Base-by-base conservation (phyloP, 805 yeast species). In the Cyberlindnera euphorbiae region DNA sequence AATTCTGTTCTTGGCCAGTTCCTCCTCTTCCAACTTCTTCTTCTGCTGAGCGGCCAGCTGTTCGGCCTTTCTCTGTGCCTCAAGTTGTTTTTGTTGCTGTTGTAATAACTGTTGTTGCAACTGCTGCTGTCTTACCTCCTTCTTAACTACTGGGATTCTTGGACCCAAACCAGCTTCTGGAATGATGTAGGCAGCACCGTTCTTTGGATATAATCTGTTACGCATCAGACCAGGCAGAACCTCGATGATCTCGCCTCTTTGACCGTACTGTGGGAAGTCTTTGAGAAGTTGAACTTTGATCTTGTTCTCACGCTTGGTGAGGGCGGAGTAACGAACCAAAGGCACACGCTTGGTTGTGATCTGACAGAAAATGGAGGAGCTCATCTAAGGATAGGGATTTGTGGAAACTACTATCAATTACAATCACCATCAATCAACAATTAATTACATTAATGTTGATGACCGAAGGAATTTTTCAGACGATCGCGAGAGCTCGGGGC, bases 151-250 rank as follows among this genome's bases (percentile, higher is more conserved):
- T 12, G 56, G 55, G 15, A 54, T 51, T 14, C 32, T 45, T 38
- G 59, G 59, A 3, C 48, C 50, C 15, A 46, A 38, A 9, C 44
- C 47, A 6, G 42, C 15, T 25, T 40, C 41, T 23, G 51, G 50
- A 16, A 69, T 55, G 16, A 86, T 68, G 52, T 86, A 88, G 14
- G 75, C 71, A 4, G 96, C 96, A 29, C 86, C 83, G 50, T 84
- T 79, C 42, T 66, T 51, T 28, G 75, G 74, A 50, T 86, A 86
- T 38, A 88, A 69, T 49, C 64, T 74, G 61, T 84, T 85, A 54
- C 90, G 75, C 96, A 88, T 88, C 44, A 75, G 67, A 16, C 87
- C 83, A 21, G 95, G 88, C 44, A 76, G 71, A 14, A 88, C 96
- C 24, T 72, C 65, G 19, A 82, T 69, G 29, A 88, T 69, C 62